phyloP scores from a whole-genome alignment of 345 rosid genomes.

The Citrus cavaleriei region DNA sequence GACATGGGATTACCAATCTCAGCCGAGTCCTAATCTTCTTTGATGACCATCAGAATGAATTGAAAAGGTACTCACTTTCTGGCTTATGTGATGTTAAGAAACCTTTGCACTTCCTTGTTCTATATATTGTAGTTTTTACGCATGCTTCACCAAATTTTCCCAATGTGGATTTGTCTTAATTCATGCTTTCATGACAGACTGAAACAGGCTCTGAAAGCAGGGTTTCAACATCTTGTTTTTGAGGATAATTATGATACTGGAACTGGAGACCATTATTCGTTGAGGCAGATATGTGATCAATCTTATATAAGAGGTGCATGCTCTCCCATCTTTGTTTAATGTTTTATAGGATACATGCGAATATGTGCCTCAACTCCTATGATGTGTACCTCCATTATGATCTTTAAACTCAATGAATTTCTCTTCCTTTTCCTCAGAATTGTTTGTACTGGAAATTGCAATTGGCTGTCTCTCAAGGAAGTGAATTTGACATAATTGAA shows the following conservation, averaged over 20 bases:
- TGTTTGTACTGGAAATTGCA: neutral
- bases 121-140: neutral
- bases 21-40: constrained; percentile 73
- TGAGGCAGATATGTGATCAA: constrained; percentile 98
- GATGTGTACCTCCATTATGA: neutral
- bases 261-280: constrained; percentile 95
- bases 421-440: neutral
- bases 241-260: constrained; percentile 99
- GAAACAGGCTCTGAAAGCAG: constrained; percentile 76
- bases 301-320: constrained; percentile 66
- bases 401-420: neutral
- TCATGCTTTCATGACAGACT: constrained; percentile 41
- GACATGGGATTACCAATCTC: constrained; percentile 60
- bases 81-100: neutral
- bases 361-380: neutral
- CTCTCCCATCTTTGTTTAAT: neutral
- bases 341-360: neutral
- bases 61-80: constrained; percentile 57
- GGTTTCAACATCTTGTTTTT: constrained; percentile 86
- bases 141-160: neutral
- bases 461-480: neutral
- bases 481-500: neutral
- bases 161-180: constrained; percentile 11
- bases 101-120: neutral
- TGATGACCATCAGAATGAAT: constrained; percentile 97